phyloP scores from a whole-genome alignment of 371 early-diverging fungal genomes.

The Ecytonucleospora hepatopenaei region DNA sequence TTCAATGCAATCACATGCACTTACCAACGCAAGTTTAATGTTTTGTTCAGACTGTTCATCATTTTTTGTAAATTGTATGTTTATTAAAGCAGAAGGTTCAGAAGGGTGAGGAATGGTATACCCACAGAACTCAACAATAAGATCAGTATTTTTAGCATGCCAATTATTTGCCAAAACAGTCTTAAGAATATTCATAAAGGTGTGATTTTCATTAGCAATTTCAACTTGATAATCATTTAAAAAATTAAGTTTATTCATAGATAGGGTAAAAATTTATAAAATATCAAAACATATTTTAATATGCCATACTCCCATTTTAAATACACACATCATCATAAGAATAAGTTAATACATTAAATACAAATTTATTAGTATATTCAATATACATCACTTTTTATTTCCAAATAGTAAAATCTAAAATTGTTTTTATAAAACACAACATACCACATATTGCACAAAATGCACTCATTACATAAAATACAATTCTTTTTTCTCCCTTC shows the following conservation, averaged over 20 bases:
- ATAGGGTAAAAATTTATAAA: neutral
- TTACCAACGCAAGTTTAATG: constrained; percentile 20
- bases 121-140: constrained; percentile 78
- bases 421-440: neutral
- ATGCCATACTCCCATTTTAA: too few relatives aligned
- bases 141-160: neutral
- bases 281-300: too few relatives aligned
- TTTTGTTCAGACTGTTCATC: constrained; percentile 28
- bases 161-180: constrained; percentile 27
- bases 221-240: constrained; percentile 23
- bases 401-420: neutral
- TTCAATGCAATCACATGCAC: too few relatives aligned
- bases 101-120: constrained; percentile 98
- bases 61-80: constrained; percentile 64
- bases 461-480: neutral
- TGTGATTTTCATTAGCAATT: constrained; percentile 44
- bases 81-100: constrained; percentile 74
- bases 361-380: neutral
- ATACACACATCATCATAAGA: too few relatives aligned
- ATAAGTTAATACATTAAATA: too few relatives aligned
- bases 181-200: constrained; percentile 42
- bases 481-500: neutral
- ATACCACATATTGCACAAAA: neutral
- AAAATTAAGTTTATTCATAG: constrained; percentile 14
- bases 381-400: neutral